Evolutionary conservation across 257 asterid species (phyloP).

Genomic region (Striga asiatica): DNA sequence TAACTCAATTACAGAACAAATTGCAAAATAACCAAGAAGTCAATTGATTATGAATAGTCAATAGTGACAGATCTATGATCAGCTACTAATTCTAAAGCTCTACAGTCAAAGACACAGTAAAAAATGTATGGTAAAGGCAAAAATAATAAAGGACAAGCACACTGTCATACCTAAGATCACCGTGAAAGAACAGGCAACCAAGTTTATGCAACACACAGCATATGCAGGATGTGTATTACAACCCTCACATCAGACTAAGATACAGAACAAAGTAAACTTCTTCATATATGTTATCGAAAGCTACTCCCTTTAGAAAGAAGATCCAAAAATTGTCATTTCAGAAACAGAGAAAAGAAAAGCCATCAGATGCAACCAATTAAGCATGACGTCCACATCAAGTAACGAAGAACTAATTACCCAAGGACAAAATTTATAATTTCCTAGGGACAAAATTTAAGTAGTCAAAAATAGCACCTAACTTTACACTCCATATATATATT

Average conservation of each 20-base stretch:
- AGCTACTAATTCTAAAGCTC: too few relatives aligned
- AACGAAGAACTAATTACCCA: too few relatives aligned
- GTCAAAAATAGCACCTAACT: constrained; percentile 8
- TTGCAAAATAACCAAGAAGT: too few relatives aligned
- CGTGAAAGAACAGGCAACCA: neutral
- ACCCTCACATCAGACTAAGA: neutral
- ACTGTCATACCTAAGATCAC: too few relatives aligned
- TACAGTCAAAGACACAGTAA: too few relatives aligned
- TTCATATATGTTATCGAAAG: neutral
- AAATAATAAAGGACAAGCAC: too few relatives aligned
- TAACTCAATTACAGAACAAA: too few relatives aligned
- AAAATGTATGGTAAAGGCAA: too few relatives aligned
- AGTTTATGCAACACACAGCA: neutral
- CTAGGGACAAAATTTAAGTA: neutral
- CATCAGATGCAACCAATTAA: neutral
- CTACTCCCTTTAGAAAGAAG: neutral
- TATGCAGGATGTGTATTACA: neutral
- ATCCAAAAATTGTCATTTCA: neutral
- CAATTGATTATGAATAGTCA: too few relatives aligned
- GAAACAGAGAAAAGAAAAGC: neutral
- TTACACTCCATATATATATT: neutral
- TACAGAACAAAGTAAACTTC: neutral
- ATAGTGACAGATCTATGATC: too few relatives aligned
- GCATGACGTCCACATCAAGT: neutral
- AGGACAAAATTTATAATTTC: neutral